Evolutionary conservation across 192 early-diverging fungal genomes (phyloP), one percentile per base, ranked within the genome.

Genomic region (Phlyctochytrium bullatum): DNA sequence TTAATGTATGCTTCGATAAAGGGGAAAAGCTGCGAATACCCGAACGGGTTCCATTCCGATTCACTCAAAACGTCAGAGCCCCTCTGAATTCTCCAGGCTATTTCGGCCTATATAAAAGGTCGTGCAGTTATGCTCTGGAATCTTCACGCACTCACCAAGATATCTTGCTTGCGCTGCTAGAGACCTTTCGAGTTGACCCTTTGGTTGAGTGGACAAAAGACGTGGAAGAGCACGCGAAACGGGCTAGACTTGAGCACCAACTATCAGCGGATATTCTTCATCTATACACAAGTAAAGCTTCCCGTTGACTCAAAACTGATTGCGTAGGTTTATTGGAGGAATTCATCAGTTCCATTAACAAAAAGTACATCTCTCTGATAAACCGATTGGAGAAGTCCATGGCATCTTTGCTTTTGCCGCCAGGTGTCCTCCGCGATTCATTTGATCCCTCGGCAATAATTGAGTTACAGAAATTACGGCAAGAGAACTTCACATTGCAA

Each of bases 1-100:
- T 80, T 65, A 92, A 89, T 64, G 86, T 92, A 6, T 87, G 88
- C 65, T 92, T 89, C 61, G 90, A 90, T 40, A 86, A 85, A 47
- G 90, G 90, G 3, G 32, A 65, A 0, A 66, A 78, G 1, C 75
- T 89, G 29, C 79, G 86, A 16, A 76, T 92, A 0, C 89, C 89
- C 12, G 90, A 92, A 69, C 82, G 71, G 1, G 89, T 90, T 3
- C 90, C 90, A n/a, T 92, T 90, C 68, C 74, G 90, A n/a, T 62
- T 92, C 66, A 87, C 90, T 20, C 83, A 78, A 31, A 83, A 79
- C 34, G 29, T 86, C 30, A 63, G 65, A 1, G 40, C 16, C 2
- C 77, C 72, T 2, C 30, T 86, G 29, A 81, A 83, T 0, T 23
- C 69, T 2, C 52, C 68, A 16, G 83, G 81, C 2, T 50, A 76